These are phyloP conservation scores for Ogataea minuta DNA, from an alignment of 805 yeast species.

Conservation along the genomic window DNA sequence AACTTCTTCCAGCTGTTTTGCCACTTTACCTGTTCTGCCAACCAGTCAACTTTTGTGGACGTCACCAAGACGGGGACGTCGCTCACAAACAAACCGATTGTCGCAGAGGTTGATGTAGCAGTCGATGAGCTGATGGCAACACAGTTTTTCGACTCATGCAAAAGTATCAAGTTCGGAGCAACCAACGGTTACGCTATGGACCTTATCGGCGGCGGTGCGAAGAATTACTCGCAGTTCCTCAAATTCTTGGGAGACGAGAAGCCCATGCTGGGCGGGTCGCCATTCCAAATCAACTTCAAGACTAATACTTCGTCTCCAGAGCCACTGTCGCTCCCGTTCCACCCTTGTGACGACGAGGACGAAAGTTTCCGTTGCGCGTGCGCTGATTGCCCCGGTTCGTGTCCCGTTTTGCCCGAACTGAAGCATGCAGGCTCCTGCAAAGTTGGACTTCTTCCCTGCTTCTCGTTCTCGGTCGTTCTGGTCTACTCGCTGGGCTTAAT, in stretches of 20 bases:
- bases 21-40: conserved; percentile 85
- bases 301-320: conserved; percentile 28
- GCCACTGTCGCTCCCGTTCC: conserved; percentile 25
- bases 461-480: conserved; percentile 59
- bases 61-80: conserved; percentile 54
- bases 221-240: conserved; percentile 64
- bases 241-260: conserved; percentile 93
- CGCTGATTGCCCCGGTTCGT: conserved; percentile 78
- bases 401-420: conserved; percentile 64
- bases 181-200: conserved; percentile 98
- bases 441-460: conserved; percentile 69
- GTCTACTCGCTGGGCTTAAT: conserved; percentile 39
- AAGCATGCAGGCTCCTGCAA: conserved; percentile 43
- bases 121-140: conserved; percentile 61
- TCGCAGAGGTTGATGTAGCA: conserved; percentile 65
- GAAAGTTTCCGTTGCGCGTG: conserved; percentile 76
- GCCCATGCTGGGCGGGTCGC: conserved; percentile 92
- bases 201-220: conserved; percentile 96
- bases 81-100: conserved; percentile 53
- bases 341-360: conserved; percentile 57
- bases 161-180: conserved; percentile 85
- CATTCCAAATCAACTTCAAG: conserved; percentile 81
- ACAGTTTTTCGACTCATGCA: conserved; percentile 77
- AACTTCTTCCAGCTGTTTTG: conserved; percentile 85
- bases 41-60: conserved; percentile 73